These are phyloP conservation scores for Ophiognomonia clavigignenti-juglandacearum DNA, from an alignment of 2,329 filamentous ascomycete species.

Conservation along the genomic window DNA sequence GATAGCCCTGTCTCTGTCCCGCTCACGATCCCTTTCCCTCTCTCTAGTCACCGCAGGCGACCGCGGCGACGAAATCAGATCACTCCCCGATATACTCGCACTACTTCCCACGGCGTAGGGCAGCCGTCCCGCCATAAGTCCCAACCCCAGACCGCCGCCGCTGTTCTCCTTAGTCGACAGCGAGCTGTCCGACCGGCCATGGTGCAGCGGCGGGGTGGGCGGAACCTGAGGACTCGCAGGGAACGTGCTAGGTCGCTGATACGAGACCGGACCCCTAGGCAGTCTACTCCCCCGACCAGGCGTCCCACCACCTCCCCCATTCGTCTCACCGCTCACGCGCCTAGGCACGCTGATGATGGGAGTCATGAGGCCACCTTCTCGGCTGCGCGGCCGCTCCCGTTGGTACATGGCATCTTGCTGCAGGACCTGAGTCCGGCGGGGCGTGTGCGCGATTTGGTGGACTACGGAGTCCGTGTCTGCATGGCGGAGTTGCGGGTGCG, in stretches of 20 bases:
- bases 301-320: no score
- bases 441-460: slow-evolving; percentile 13
- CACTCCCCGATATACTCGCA: slow-evolving; percentile 5
- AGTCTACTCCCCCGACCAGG: slow-evolving; percentile 21
- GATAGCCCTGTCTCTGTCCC: background rate
- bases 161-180: slow-evolving; percentile 23
- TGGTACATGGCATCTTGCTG: slow-evolving; percentile 14
- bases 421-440: slow-evolving; percentile 10
- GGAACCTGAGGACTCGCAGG: slow-evolving; percentile 15
- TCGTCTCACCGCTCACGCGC: slow-evolving; percentile 7
- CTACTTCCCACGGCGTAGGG: slow-evolving; percentile 12
- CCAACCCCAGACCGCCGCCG: slow-evolving; percentile 20
- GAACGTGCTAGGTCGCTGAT: slow-evolving; percentile 22
- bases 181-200: slow-evolving; percentile 21
- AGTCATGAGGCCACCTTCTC: slow-evolving; percentile 11
- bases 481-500: slow-evolving; percentile 12
- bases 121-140: slow-evolving; percentile 19
- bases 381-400: slow-evolving; percentile 13
- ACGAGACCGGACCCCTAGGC: slow-evolving; percentile 24
- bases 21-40: background rate
- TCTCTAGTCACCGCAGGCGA: slow-evolving; percentile 14
- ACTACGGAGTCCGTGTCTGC: slow-evolving; percentile 12
- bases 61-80: slow-evolving; percentile 5
- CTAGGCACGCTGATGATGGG: slow-evolving; percentile 8
- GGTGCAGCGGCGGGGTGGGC: slow-evolving; percentile 13